Evolutionary conservation across 768 basidiomycete species (phyloP).

Genomic region (Piloderma croceum): DNA sequence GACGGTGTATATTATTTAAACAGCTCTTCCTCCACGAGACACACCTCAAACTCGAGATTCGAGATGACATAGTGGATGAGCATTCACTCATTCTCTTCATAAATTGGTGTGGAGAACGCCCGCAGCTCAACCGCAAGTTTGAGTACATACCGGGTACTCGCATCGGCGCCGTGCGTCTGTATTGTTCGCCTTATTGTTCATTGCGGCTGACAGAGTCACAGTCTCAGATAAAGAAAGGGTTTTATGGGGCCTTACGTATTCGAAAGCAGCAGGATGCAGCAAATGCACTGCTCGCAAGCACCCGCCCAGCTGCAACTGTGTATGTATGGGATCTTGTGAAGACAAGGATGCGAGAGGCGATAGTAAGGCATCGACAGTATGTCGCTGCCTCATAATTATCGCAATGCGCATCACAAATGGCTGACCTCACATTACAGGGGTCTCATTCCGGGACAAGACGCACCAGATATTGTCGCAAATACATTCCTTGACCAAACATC

Average conservation of each 20-base stretch:
- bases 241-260: slow-evolving; percentile 5
- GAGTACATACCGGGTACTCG: slow-evolving; percentile 21
- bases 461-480: slow-evolving; percentile 12
- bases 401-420: slow-evolving; percentile 1
- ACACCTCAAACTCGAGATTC: slow-evolving; percentile 6
- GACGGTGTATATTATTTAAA: slow-evolving; percentile 3
- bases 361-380: too few species aligned
- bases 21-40: slow-evolving; percentile 7
- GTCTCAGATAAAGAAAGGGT: slow-evolving; percentile 7
- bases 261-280: slow-evolving; percentile 3
- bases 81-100: slow-evolving; percentile 25
- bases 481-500: slow-evolving; percentile 4
- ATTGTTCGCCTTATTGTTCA: background rate
- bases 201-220: slow-evolving; percentile 19
- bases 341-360: slow-evolving; percentile 7
- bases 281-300: background rate
- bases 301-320: slow-evolving; percentile 4
- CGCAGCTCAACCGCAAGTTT: slow-evolving; percentile 16
- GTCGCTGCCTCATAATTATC: slow-evolving; percentile 1
- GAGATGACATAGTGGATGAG: slow-evolving; percentile 25
- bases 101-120: slow-evolving; percentile 19
- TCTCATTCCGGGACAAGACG: slow-evolving; percentile 3
- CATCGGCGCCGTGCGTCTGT: slow-evolving; percentile 24
- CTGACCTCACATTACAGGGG: background rate
- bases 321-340: slow-evolving; percentile 2